Evolutionary conservation across 2,329 filamentous ascomycete genomes (phyloP).

Genomic region (Fonsecaea multimorphosa): DNA sequence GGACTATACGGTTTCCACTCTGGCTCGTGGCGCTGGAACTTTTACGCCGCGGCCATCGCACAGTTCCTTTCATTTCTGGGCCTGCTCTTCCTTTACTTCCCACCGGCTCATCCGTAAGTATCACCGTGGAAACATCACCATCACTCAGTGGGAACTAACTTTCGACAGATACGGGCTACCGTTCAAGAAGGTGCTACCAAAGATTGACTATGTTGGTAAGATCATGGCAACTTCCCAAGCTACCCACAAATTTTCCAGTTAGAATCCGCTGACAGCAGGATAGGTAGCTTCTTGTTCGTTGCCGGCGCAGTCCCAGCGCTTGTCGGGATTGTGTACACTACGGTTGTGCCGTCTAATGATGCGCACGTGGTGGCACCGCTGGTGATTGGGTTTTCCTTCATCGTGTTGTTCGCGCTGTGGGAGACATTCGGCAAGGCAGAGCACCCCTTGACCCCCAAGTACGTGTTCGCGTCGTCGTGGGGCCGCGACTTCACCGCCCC

Average conservation of each 20-base stretch:
- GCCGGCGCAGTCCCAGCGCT: constrained; percentile 47
- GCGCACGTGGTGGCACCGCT: constrained; percentile 48
- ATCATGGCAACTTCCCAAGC: constrained; percentile 16
- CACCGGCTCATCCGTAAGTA: constrained; percentile 47
- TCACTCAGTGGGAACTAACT: neutral
- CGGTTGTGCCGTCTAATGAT: constrained; percentile 46
- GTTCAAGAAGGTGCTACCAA: constrained; percentile 45
- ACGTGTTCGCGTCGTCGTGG: constrained; percentile 53
- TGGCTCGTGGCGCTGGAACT: constrained; percentile 54
- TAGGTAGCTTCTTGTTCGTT: constrained; percentile 44
- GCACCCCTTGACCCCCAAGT: constrained; percentile 52
- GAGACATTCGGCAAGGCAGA: constrained; percentile 48
- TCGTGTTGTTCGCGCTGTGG: constrained; percentile 49
- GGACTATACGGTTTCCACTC: constrained; percentile 49
- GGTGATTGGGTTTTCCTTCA: constrained; percentile 46
- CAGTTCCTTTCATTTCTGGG: constrained; percentile 54
- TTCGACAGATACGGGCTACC: constrained; percentile 43
- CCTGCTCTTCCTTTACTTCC: constrained; percentile 51
- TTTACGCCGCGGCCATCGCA: constrained; percentile 52
- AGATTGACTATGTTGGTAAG: constrained; percentile 49
- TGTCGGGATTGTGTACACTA: constrained; percentile 51
- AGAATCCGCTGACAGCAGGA: neutral
- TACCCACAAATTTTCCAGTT: constrained; percentile 44
- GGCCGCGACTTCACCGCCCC: constrained; percentile 58
- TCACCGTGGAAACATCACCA: neutral